Evolutionary conservation across 352 stramenopile genomes (phyloP), one percentile per base, ranked within the genome.

Genomic region (Phytophthora quininea): DNA sequence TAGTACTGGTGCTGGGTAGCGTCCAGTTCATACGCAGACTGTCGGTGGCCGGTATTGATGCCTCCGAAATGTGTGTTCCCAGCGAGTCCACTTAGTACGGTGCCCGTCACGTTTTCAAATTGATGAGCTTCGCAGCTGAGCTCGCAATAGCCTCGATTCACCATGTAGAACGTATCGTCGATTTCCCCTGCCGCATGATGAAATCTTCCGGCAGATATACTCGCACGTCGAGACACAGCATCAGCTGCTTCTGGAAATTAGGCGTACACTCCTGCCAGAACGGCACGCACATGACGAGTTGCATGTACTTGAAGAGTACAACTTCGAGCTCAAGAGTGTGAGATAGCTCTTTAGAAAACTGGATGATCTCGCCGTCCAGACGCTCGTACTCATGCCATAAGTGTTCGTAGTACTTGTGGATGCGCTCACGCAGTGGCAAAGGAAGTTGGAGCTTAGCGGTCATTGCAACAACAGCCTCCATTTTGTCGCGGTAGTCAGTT

Each of bases 401-500:
- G 47, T 80, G 76, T 19, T 64, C 71, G 67, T 80, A 80, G 45
- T 78, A 82, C 4, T 58, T 43, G 19, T 73, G 60, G 33, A 80
- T 74, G 24, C 71, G 58, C n/a, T 73, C 62, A 14, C 71, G 67
- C 31, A 82, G 50, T 14, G 67, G 58, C 1, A 66, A 14, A 1
- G 71, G 74, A 35, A 82, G 58, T 12, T 62, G 38, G 30, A 83
- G 24, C 48, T 85, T 79, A 32, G 27, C 49, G 77, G 86, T 88
- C 32, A 68, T 57, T 2, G 72, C 71, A 43, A 85, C 75, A 9
- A 88, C 68, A 32, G 49, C 35, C 45, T 86, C 79, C 76, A 87
- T 84, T 48, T 88, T 88, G 48, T 71, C 69, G 38, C 79, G 62
- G 65, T 86, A 91, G 38, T 60, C 71, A 1, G 71, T 80, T 3